phyloP scores from a whole-genome alignment of 2,329 filamentous ascomycete species.

The Cladophialophora yegresii region DNA sequence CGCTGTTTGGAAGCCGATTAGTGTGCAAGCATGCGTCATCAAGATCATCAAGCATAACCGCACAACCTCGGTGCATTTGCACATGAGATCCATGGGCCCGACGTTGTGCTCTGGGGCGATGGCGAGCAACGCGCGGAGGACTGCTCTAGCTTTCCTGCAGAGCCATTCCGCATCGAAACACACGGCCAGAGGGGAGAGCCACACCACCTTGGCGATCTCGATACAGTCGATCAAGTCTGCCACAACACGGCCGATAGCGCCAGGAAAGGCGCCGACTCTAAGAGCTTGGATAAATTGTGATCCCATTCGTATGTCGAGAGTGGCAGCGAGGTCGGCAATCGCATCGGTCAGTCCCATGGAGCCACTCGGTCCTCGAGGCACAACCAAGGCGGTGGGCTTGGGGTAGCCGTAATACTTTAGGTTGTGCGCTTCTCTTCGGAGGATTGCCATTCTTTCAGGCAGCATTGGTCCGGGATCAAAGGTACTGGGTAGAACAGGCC shows the following conservation, averaged over 20 bases:
- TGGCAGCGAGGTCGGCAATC: slow-evolving; percentile 27
- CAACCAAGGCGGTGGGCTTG: slow-evolving; percentile 17
- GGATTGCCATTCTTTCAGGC: slow-evolving; percentile 29
- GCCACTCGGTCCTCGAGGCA: slow-evolving; percentile 12
- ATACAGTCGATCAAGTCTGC: slow-evolving; percentile 31
- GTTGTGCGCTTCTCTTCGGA: slow-evolving; percentile 25
- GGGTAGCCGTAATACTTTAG: slow-evolving; percentile 23
- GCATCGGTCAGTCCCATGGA: slow-evolving; percentile 27
- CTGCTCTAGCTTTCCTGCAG: slow-evolving; percentile 31
- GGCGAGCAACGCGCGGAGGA: slow-evolving; percentile 26
- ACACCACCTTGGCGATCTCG: slow-evolving; percentile 34
- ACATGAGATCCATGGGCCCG: slow-evolving; percentile 19
- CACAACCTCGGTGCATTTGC: slow-evolving; percentile 24
- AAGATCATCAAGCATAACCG: slow-evolving; percentile 28
- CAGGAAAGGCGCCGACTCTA: slow-evolving; percentile 20
- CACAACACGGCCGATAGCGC: slow-evolving; percentile 18
- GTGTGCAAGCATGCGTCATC: slow-evolving; percentile 32
- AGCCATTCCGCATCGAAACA: slow-evolving; percentile 35
- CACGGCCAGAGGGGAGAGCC: slow-evolving; percentile 32
- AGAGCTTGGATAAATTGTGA: slow-evolving; percentile 21
- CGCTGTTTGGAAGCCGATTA: slow-evolving; percentile 31
- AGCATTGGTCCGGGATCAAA: slow-evolving; percentile 34
- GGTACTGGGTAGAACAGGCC: slow-evolving; percentile 20
- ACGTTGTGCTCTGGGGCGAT: slow-evolving; percentile 27
- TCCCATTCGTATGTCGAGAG: slow-evolving; percentile 32